Percentiles rank a stretch among this genome's conserved stretches.
Evolutionary conservation across 2,329 filamentous ascomycete species (phyloP).

Genomic region (Pseudogymnoascus sp.): DNA sequence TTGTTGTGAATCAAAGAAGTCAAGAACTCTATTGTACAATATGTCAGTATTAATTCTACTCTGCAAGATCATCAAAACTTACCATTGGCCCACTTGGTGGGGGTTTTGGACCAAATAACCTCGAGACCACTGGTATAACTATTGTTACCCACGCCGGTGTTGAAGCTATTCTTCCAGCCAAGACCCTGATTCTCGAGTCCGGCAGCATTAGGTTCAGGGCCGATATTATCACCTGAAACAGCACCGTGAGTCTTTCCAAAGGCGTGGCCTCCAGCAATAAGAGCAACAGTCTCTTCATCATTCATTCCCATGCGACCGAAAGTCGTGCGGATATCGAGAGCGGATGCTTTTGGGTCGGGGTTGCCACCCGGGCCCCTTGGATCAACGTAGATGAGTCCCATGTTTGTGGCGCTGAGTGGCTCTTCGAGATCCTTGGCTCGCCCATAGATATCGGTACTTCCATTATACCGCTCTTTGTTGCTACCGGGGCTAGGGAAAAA

Average conservation of each 20-base stretch:
- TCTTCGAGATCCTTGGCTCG: slow-evolving; percentile 32
- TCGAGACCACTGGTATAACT: slow-evolving; percentile 51
- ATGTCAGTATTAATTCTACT: not conserved
- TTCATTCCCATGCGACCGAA: slow-evolving; percentile 58
- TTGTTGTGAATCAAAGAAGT: slow-evolving; percentile 54
- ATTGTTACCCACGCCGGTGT: slow-evolving; percentile 44
- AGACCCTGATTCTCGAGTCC: slow-evolving; percentile 41
- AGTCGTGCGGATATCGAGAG: slow-evolving; percentile 49
- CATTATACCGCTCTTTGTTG: slow-evolving; percentile 43
- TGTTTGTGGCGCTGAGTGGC: slow-evolving; percentile 48
- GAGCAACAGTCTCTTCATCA: slow-evolving; percentile 52
- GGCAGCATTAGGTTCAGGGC: slow-evolving; percentile 44
- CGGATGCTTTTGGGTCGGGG: slow-evolving; percentile 47
- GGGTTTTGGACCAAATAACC: slow-evolving; percentile 51
- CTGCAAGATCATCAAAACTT: not conserved
- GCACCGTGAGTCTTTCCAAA: slow-evolving; percentile 57
- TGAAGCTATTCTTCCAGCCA: slow-evolving; percentile 48
- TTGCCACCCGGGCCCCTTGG: slow-evolving; percentile 51
- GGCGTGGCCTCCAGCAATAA: slow-evolving; percentile 52
- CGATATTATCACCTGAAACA: slow-evolving; percentile 42
- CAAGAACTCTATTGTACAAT: slow-evolving; percentile 34
- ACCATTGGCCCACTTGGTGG: slow-evolving; percentile 48
- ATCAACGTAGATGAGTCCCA: slow-evolving; percentile 58
- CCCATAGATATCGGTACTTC: slow-evolving; percentile 30
- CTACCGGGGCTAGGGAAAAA: slow-evolving; percentile 43